These are phyloP conservation scores for Phytophthora cajani DNA, from an alignment of 352 stramenopile genomes.

Conservation along the genomic window DNA sequence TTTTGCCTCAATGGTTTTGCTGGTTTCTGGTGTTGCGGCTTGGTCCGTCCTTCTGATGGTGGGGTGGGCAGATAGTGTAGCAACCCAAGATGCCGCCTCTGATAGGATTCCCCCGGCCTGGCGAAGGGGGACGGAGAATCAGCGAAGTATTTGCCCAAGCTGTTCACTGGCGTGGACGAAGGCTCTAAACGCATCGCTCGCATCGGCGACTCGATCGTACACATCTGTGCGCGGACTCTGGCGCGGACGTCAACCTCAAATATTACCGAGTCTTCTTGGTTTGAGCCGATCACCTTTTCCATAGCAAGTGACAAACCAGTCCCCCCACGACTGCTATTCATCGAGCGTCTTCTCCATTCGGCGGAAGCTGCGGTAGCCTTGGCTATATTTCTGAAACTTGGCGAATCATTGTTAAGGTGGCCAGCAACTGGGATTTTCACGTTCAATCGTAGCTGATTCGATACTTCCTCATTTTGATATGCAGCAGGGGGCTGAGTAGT, in stretches of 20 bases:
- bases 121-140: constrained; percentile 17
- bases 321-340: neutral
- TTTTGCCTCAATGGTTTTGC: neutral
- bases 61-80: neutral
- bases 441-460: constrained; percentile 3
- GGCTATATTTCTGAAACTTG: neutral
- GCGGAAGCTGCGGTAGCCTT: neutral
- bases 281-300: constrained; percentile 1
- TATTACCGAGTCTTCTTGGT: neutral
- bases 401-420: neutral
- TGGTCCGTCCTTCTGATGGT: neutral
- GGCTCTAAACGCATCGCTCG: constrained; percentile 53
- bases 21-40: constrained; percentile 5
- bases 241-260: constrained; percentile 34
- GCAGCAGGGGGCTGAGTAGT: neutral
- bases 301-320: neutral
- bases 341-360: constrained; percentile 7
- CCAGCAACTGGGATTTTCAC: constrained; percentile 9
- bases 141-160: constrained; percentile 44
- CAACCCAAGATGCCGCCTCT: constrained; percentile 4
- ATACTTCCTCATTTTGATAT: neutral
- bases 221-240: constrained; percentile 35
- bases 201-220: constrained; percentile 36
- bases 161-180: constrained; percentile 41
- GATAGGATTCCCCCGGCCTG: constrained; percentile 1